Evolutionary conservation across 345 rosid genomes (phyloP).

Genomic region (Salix exigua): DNA sequence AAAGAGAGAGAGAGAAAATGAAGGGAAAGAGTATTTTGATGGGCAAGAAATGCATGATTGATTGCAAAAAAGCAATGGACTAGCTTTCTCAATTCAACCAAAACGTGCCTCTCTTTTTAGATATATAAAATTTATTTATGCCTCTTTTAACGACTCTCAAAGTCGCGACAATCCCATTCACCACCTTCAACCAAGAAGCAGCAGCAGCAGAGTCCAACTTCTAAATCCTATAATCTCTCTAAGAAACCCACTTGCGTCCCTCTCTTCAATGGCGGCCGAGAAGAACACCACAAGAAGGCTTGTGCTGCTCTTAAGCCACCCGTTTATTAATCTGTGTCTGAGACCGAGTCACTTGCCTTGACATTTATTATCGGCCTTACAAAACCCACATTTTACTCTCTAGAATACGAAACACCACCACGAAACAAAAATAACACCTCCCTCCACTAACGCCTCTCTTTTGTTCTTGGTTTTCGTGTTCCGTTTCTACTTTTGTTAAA

Average conservation of each 20-base stretch:
- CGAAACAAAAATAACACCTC: neutral
- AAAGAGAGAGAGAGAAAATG: neutral
- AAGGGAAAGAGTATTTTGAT: neutral
- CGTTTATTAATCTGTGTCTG: neutral
- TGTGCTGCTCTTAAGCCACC: neutral
- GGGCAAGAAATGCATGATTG: conserved; percentile 3
- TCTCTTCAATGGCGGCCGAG: conserved; percentile 41
- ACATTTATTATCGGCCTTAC: conserved; percentile 7
- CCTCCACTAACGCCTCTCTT: neutral
- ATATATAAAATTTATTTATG: neutral
- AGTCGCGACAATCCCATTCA: neutral
- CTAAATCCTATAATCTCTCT: neutral
- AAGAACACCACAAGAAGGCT: conserved; percentile 1
- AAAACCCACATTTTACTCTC: neutral
- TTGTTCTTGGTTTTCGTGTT: conserved; percentile 45
- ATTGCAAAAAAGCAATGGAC: conserved; percentile 15
- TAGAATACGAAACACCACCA: neutral
- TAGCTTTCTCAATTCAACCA: conserved; percentile 27
- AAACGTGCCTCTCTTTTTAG: conserved; percentile 28
- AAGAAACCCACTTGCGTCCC: neutral
- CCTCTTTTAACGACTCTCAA: conserved; percentile 19
- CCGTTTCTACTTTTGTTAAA: conserved; percentile 34
- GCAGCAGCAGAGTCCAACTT: neutral
- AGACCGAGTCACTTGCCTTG: conserved; percentile 26
- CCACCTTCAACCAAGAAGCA: too few species aligned